Base-by-base conservation (phyloP, 148 eudicot species). In the Cornus suecica region DNA sequence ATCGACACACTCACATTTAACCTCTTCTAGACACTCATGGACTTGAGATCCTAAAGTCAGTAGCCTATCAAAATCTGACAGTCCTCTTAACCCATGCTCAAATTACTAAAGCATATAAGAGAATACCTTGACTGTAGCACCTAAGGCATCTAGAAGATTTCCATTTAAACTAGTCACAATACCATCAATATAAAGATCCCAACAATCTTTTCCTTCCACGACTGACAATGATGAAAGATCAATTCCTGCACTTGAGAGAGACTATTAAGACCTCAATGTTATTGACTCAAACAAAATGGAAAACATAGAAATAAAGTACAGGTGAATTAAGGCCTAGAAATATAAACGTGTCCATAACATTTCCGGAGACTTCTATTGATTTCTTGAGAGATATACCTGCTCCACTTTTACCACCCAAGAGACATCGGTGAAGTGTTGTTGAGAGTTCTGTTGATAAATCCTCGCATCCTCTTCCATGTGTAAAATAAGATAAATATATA, bases 151-250 rank as follows among this genome's bases (percentile, higher is more conserved):
- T 64, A 96, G 77, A 76, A 96, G 72, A 84, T 96, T 96, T 26
- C 99, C 99, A 87, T 96, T 93, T 52, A 90, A 84, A 61, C 99
- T 88, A 69, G 91, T 87, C 58, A 96, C 97, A 42, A 96, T 94
- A 31, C 94, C 90, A 71, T 96, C 98, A 26, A 93, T 90, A 72
- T 96, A 96, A 64, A 93, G 91, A 87, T 96, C 99, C 99, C 99
- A 96, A 81, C 99, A 96, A 51, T 88, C 79, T 83, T 93, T 93
- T 58, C 94, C 94, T 70, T 89, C 92, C 74, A 87, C 89, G 42
- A 96, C 89, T 66, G 87, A 86, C 41, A 96, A 85, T 76, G 94
- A 91, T 15, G 93, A 87, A 71, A 87, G 94, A 83, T 93, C 97
- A 78, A 96, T 93, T 66, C 92, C 98, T 81, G 97, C 94, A 34